Base-by-base conservation (phyloP, 306 rosid species). In the Fagus crenata region DNA sequence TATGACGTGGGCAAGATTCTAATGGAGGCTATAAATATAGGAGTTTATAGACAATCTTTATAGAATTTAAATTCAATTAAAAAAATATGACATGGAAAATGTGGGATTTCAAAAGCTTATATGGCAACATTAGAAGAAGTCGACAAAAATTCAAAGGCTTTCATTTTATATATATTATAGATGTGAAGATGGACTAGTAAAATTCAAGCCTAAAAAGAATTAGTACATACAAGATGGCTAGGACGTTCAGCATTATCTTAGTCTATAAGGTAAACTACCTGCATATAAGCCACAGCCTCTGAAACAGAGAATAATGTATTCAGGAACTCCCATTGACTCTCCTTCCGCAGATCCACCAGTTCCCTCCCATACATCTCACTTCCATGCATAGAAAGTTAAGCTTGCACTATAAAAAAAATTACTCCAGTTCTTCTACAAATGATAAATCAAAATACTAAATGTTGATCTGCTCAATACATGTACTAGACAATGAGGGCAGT, bases 261-360 rank as follows among this genome's bases (percentile, higher is more conserved):
- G 36, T 18, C 64, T 18, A 42, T 43, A 28, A 71, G 63, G 63
- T 58, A 70, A 43, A 63, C 33, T 85, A 92, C 98, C 99, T 95
- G 99, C 97, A 95, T 91, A 84, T 90, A 95, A 43, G 99, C 98
- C 86, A 95, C 98, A 82, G 97, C 98, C 83, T 92, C 97, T 36
- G 97, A 95, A 81, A 95, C 97, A 33, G 99, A 95, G 90, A 95
- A 95, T 33, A 95, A 79, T 41, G 99, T 95, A 63, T 95, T 95
- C 80, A 95, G 92, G 83, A 95, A 95, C 82, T 89, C 97, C 99
- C 99, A 95, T 85, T 82, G 86, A 85, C 80, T 87, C 83, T 92
- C 93, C 56, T 89, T 92, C 63, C 98, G 95, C 83, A 95, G 89
- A 84, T 95, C 97, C 87, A 95, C 97, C 79, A 95, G 87, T 86